Base-by-base conservation (phyloP, 129 eudicot species). In the Pseudognaphalium luteoalbum region DNA sequence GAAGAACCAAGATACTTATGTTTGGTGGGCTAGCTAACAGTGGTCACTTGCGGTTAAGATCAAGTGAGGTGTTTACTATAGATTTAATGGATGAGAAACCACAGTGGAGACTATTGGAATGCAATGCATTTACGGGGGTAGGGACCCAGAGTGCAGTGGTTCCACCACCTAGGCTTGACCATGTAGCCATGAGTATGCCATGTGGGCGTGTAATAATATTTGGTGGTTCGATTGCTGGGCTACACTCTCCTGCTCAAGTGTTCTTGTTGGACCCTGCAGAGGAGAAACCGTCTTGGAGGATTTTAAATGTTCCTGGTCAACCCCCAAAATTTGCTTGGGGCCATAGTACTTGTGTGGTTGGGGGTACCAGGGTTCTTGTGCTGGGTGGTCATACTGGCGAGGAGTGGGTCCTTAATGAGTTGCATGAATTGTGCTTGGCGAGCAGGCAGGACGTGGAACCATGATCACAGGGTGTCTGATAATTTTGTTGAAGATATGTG, bases 261-360 rank as follows among this genome's bases (percentile, higher is more conserved):
- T 91, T 86, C 74, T 78, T 91, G 80, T 75, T 91, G 78, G 96
- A 91, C 74, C 97, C 97, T 9, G 70, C 91, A 0, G 96, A 91
- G 71, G 96, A 91, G 71, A 89, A 91, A 71, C 92, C 96, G 8
- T 79, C 89, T 0, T 91, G 97, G 97, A 89, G 96, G 81, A 81
- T 84, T 29, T 65, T 91, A 7, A 87, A 87, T 60, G 96, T 89
- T 25, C 97, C 97, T 16, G 96, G 96, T 67, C 81, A 85, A 50
- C 89, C 97, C 22, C 97, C 97, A 0, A 91, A 91, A 72, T 91
- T 80, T 37, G 92, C 97, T 10, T 91, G 97, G 97, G 97, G 97
- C 67, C 97, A 91, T 74, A 89, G 97, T 74, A 89, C 97, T 10
- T 91, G 97, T 59, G 87, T 91, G 61, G 92, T 91, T 32, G 97